Percentiles rank a stretch among this genome's conserved stretches.
These are phyloP conservation scores for Geotrichum klebahnii DNA, from an alignment of 1,139 yeast species.

Conservation along the genomic window DNA sequence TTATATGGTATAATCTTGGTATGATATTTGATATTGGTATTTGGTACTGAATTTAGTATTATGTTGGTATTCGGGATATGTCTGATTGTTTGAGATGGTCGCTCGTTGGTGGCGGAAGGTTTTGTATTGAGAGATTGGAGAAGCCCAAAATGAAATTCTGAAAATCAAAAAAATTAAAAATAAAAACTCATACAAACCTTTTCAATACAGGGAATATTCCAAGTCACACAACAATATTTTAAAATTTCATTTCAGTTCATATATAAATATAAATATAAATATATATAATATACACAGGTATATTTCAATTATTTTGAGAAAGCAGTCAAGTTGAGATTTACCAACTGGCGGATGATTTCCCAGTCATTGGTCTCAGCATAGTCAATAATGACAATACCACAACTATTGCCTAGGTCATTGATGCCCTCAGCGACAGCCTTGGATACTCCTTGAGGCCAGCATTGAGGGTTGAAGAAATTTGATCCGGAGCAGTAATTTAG, in stretches of 20 bases:
- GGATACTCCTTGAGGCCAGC: constrained; percentile 74
- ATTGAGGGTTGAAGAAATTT: constrained; percentile 62
- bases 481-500: constrained; percentile 74
- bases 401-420: constrained; percentile 50
- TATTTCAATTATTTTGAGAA: neutral
- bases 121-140: too few species aligned
- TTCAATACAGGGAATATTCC: too few species aligned
- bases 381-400: constrained; percentile 62
- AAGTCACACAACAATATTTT: too few species aligned
- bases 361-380: constrained; percentile 63
- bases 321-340: constrained; percentile 50
- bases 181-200: too few species aligned
- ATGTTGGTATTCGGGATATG: too few species aligned
- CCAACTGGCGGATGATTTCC: constrained; percentile 52
- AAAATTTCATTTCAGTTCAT: too few species aligned
- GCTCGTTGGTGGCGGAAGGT: neutral
- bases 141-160: too few species aligned
- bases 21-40: neutral
- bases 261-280: neutral
- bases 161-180: too few species aligned
- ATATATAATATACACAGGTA: neutral
- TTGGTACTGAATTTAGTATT: neutral
- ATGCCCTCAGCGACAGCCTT: constrained; percentile 48
- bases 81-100: too few species aligned
- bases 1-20: neutral